A percentile compares a stretch with the other conserved stretches of the same genome.
These are phyloP conservation scores for Drechslerella stenobrocha DNA, from an alignment of 2,329 filamentous ascomycete genomes.

Conservation along the genomic window DNA sequence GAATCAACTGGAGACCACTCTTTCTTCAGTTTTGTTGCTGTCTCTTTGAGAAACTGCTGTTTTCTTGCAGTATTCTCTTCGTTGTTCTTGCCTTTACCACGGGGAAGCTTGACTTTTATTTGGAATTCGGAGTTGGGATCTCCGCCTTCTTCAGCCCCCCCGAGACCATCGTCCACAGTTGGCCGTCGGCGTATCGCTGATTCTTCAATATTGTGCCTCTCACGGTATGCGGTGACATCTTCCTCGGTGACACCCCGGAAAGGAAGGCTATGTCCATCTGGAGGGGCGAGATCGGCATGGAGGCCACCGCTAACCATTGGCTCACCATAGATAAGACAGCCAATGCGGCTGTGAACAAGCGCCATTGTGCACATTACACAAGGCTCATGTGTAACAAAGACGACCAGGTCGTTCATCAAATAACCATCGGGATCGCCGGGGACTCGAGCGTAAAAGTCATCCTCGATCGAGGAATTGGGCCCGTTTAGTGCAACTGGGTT, in stretches of 20 bases:
- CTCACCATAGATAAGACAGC: slow-evolving; percentile 76
- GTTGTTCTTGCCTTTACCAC: slow-evolving; percentile 14
- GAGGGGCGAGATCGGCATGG: slow-evolving; percentile 68
- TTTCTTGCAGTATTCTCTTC: slow-evolving; percentile 16
- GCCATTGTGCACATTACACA: slow-evolving; percentile 98
- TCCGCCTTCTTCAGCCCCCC: slow-evolving; percentile 10
- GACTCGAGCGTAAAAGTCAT: slow-evolving; percentile 34
- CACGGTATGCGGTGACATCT: slow-evolving; percentile 54
- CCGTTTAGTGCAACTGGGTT: slow-evolving; percentile 30
- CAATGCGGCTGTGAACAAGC: slow-evolving; percentile 89
- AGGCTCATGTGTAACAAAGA: slow-evolving; percentile 93
- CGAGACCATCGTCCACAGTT: slow-evolving; percentile 1
- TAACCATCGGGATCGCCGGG: slow-evolving; percentile 68
- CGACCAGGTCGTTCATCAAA: slow-evolving; percentile 87
- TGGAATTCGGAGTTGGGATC: slow-evolving; percentile 9
- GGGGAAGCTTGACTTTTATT: slow-evolving; percentile 22
- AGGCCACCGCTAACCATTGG: slow-evolving; percentile 84
- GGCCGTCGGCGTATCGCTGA: slow-evolving; percentile 7
- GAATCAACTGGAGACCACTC: slow-evolving; percentile 38
- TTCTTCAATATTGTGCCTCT: slow-evolving; percentile 21
- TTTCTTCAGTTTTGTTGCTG: slow-evolving; percentile 23
- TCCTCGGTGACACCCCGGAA: slow-evolving; percentile 54
- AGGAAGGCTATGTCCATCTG: slow-evolving; percentile 57
- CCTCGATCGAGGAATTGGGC: slow-evolving; percentile 36
- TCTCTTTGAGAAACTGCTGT: slow-evolving; percentile 33